Base-by-base conservation (phyloP, 371 early-diverging fungal genomes). In the Dichotomocladium elegans region DNA sequence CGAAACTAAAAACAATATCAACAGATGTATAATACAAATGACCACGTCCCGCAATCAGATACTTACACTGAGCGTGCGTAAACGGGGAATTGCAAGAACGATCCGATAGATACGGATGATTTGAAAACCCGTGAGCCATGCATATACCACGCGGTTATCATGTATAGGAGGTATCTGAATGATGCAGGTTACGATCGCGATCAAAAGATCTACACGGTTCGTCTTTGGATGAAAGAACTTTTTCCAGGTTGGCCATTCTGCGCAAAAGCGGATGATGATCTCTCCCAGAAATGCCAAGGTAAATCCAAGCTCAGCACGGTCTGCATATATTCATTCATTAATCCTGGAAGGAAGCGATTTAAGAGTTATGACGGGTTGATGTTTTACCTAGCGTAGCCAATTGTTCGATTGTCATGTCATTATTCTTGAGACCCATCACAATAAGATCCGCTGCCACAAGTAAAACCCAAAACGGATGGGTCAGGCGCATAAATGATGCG, bases 101-200 rank as follows among this genome's bases (percentile, higher is more conserved):
- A 83, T 47, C 2, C 85, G 59, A 53, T 87, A 87, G 21, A 77
- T 70, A 43, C 87, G 69, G 6, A 81, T 37, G 2, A 85, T 72
- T 49, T 81, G 84, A 52, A 87, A 87, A 7, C 78, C 77, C 2
- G 83, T 77, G 25, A 87, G 64, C 61, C 82, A 87, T 5, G 78
- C 63, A 60, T 82, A 86, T 5, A 62, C 68, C 14, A 40, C 34
- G 1, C 50, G 64, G 5, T 66, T 51, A 14, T 59, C n/a, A 6
- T 59, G 73, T 44, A 83, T 78, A 14, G 64, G 42, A n/a, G 81
- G 80, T 21, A 80, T 69, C 44, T 76, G 77, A 27, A 83, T 81
- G 3, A 75, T 54, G 28, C 77, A 66, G 0, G 85, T 82, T 1
- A 77, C 46, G 14, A 78, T 22, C 1, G 79, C 81, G 42, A 87